Percentiles rank a stretch among this genome's conserved stretches.
Conservation (phyloP, 2,329 filamentous ascomycete species). For the Trichoderma harzianum region DNA sequence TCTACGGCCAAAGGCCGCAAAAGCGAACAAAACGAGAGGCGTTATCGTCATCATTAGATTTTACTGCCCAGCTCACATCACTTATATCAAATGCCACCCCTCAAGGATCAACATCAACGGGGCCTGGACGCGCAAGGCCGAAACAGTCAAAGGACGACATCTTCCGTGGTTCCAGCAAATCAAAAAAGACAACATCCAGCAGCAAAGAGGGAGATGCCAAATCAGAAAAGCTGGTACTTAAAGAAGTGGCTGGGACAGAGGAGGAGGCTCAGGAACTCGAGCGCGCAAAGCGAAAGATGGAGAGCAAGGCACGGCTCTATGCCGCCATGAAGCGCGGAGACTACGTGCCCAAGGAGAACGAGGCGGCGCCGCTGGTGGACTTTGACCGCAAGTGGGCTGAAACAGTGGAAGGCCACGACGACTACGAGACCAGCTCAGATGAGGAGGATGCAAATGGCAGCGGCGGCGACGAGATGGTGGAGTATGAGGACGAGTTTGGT, state of each 20-base stretch:
- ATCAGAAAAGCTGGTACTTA: conserved; percentile 43
- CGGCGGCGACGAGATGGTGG: conserved; percentile 61
- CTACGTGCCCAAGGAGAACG: conserved; percentile 64
- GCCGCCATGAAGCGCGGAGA: conserved; percentile 89
- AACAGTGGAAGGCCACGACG: conserved; percentile 52
- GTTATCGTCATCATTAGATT: conserved; percentile 72
- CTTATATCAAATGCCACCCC: conserved; percentile 61
- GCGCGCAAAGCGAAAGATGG: conserved; percentile 75
- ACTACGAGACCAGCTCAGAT: conserved; percentile 51
- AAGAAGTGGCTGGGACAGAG: conserved; percentile 52
- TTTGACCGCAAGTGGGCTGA: conserved; percentile 97
- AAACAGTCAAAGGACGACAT: conserved; percentile 49
- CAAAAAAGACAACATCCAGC: conserved; percentile 25
- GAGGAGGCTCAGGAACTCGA: conserved; percentile 66
- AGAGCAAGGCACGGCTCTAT: conserved; percentile 86
- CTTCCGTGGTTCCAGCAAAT: conserved; percentile 30
- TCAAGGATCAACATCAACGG: conserved; percentile 31
- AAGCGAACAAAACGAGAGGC: conserved; percentile 69
- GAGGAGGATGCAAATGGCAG: conserved; percentile 40
- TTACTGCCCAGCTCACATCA: conserved; percentile 81
- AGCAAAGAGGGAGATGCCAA: conserved; percentile 48
- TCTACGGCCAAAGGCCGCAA: conserved; percentile 72
- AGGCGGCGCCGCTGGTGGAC: conserved; percentile 71
- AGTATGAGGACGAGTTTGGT: conserved; percentile 90
- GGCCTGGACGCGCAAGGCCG: conserved; percentile 42